phyloP scores from a whole-genome alignment of 2,329 filamentous ascomycete species.

The Dothideomycetes sp. region DNA sequence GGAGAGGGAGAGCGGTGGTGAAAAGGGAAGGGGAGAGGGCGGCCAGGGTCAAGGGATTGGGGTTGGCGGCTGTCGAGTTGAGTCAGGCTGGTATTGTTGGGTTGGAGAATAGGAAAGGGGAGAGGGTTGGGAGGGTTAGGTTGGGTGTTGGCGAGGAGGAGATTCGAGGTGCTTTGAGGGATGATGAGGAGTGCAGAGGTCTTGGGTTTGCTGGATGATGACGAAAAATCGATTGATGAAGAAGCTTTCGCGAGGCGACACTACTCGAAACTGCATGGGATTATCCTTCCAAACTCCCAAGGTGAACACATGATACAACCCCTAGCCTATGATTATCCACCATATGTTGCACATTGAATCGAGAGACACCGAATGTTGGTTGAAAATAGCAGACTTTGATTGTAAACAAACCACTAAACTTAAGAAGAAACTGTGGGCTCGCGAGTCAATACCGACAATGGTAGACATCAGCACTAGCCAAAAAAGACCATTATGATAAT shows the following conservation, averaged over 20 bases:
- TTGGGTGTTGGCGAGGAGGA: slow-evolving; percentile 86
- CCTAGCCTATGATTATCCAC: too few species aligned
- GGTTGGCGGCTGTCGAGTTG: slow-evolving; percentile 68
- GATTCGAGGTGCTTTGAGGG: slow-evolving; percentile 74
- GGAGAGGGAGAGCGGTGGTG: slow-evolving; percentile 24
- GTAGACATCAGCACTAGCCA: not conserved
- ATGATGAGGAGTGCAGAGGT: slow-evolving; percentile 77
- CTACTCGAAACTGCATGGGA: too few species aligned
- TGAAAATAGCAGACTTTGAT: too few species aligned
- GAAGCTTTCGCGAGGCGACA: too few species aligned
- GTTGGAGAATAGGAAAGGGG: slow-evolving; percentile 66
- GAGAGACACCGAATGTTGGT: too few species aligned
- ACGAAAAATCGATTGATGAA: not conserved
- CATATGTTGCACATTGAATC: too few species aligned
- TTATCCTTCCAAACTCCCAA: too few species aligned
- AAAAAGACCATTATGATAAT: too few species aligned
- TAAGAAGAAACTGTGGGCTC: too few species aligned
- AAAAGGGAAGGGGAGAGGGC: slow-evolving; percentile 26
- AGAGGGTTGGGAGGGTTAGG: slow-evolving; percentile 78
- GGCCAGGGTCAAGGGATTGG: slow-evolving; percentile 51
- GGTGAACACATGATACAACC: too few species aligned
- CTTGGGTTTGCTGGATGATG: slow-evolving; percentile 50
- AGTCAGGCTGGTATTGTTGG: slow-evolving; percentile 82
- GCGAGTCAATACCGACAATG: too few species aligned
- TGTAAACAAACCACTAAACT: too few species aligned